phyloP scores from a whole-genome alignment of 768 basidiomycete genomes.

The Lentinus tigrinus region DNA sequence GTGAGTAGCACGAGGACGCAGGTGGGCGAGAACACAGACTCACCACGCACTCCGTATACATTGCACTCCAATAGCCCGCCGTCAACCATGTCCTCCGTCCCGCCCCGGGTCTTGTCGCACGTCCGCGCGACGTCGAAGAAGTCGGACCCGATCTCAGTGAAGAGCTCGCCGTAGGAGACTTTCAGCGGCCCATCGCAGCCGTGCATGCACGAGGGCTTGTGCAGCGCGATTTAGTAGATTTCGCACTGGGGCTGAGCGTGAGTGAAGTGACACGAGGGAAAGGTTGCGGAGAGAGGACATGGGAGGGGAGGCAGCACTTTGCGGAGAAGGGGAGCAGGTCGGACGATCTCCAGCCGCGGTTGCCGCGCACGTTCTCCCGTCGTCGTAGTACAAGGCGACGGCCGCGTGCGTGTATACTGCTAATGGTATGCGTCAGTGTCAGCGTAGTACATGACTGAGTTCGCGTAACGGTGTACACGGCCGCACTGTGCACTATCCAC shows the following conservation, averaged over 20 bases:
- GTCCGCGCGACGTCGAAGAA: constrained; percentile 26
- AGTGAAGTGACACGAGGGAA: too few species aligned
- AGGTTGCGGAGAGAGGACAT: too few species aligned
- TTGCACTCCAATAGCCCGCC: constrained; percentile 26
- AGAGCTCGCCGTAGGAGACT: constrained; percentile 28
- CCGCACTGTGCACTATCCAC: too few species aligned
- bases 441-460: too few species aligned
- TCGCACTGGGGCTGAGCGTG: constrained; percentile 32
- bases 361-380: constrained; percentile 50
- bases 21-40: constrained; percentile 1
- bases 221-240: constrained; percentile 33
- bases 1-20: too few species aligned
- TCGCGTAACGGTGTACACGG: too few species aligned
- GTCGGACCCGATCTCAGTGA: constrained; percentile 22
- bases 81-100: constrained; percentile 23
- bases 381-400: constrained; percentile 67
- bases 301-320: constrained; percentile 50
- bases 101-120: constrained; percentile 21
- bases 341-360: constrained; percentile 61
- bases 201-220: constrained; percentile 39
- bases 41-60: constrained; percentile 25
- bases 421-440: too few species aligned
- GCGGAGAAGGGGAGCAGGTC: constrained; percentile 57
- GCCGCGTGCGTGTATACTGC: constrained; percentile 58
- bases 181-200: constrained; percentile 47